A percentile compares a stretch with the other conserved stretches of the same genome.
phyloP scores from a whole-genome alignment of 2,329 filamentous ascomycete species.

The Penicillium sp. region DNA sequence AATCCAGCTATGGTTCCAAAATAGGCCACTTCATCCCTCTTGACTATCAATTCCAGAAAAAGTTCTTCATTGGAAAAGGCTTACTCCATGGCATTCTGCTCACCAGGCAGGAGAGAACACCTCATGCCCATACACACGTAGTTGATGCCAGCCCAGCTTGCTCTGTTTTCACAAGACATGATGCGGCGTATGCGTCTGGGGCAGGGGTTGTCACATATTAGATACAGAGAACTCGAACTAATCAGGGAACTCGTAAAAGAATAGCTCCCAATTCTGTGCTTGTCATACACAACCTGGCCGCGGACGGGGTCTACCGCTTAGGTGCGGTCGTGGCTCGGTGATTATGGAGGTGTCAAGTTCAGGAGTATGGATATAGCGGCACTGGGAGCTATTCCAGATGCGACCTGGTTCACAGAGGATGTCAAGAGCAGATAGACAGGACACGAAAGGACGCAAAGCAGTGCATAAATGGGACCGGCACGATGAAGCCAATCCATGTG shows the following conservation, averaged over 20 bases:
- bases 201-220: slow-evolving; percentile 25
- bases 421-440: slow-evolving; percentile 4
- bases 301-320: too few relatives aligned
- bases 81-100: slow-evolving; percentile 76
- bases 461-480: slow-evolving; percentile 21
- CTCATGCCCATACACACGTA: too few relatives aligned
- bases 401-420: neutral
- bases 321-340: too few relatives aligned
- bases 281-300: too few relatives aligned
- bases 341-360: too few relatives aligned
- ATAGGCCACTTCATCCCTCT: slow-evolving; percentile 73
- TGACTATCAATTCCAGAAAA: slow-evolving; percentile 66
- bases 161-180: neutral
- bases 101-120: slow-evolving; percentile 69
- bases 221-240: slow-evolving; percentile 45
- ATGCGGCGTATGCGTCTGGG: neutral
- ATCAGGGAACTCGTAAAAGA: slow-evolving; percentile 43
- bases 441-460: slow-evolving; percentile 10
- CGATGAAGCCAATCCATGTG: neutral
- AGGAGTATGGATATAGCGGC: too few relatives aligned
- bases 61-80: slow-evolving; percentile 67
- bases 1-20: slow-evolving; percentile 55
- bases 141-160: too few relatives aligned
- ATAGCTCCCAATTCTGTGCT: too few relatives aligned
- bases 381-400: slow-evolving; percentile 25